A percentile compares a stretch with the other conserved stretches of the same genome.
phyloP scores from a whole-genome alignment of 805 yeast genomes.

The Ogataea degrootiae region DNA sequence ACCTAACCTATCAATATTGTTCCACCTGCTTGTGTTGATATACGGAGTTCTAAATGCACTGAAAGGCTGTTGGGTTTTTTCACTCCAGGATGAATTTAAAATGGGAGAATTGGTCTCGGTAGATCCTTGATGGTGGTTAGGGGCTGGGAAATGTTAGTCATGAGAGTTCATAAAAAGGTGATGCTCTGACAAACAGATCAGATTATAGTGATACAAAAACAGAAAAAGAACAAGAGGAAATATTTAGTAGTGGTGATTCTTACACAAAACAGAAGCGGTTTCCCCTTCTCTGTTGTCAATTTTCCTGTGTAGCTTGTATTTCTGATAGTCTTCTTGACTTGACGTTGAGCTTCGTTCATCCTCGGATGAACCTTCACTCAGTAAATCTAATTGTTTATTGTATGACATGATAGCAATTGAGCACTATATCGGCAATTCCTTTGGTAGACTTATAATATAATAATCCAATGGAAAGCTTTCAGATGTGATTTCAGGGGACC shows the following conservation, averaged over 20 bases:
- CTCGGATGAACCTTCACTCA: conserved; percentile 15
- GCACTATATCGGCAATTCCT: too few relatives aligned
- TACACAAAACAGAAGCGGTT: conserved; percentile 11
- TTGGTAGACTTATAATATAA: too few relatives aligned
- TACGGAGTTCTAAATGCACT: conserved; percentile 44
- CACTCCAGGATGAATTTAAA: conserved; percentile 25
- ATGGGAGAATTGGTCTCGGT: conserved; percentile 14
- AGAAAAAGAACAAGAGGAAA: background rate
- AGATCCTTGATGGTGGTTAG: conserved; percentile 10
- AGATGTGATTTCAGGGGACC: too few relatives aligned
- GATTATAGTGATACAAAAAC: background rate
- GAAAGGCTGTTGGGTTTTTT: conserved; percentile 27
- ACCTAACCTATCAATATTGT: conserved; percentile 33
- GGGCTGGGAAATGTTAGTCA: conserved; percentile 8
- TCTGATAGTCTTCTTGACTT: background rate
- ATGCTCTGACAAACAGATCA: background rate
- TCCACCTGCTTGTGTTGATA: conserved; percentile 40
- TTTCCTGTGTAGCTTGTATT: background rate
- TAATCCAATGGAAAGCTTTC: too few relatives aligned
- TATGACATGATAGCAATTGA: conserved; percentile 10
- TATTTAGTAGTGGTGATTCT: conserved; percentile 1
- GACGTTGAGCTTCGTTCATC: conserved; percentile 4
- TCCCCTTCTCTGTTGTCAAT: background rate
- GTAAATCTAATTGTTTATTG: conserved; percentile 16
- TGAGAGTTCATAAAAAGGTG: background rate